Percentiles rank a stretch among this genome's conserved stretches.
phyloP scores from a whole-genome alignment of 2,329 filamentous ascomycete genomes.

The Didymosphaeria variabile region DNA sequence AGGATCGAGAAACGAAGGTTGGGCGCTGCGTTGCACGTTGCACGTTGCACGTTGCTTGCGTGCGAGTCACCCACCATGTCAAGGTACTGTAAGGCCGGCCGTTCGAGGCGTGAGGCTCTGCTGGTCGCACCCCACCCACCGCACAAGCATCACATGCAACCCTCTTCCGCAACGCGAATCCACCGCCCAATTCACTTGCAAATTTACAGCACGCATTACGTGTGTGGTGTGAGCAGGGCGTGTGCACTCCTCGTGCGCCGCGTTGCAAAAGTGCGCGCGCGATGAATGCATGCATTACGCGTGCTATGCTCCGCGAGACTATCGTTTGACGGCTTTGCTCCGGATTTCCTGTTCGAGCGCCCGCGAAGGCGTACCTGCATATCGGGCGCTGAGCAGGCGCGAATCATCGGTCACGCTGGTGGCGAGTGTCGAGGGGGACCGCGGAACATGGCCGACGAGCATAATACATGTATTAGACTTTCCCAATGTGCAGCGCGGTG shows the following conservation, averaged over 20 bases:
- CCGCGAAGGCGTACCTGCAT: conserved; percentile 12
- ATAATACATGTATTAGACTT: too few species aligned
- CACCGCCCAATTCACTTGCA: conserved; percentile 8
- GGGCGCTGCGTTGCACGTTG: neutral
- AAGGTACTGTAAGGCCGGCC: too few species aligned
- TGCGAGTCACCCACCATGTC: too few species aligned
- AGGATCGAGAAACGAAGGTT: too few species aligned
- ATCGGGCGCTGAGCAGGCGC: conserved; percentile 8
- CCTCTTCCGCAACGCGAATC: conserved; percentile 11
- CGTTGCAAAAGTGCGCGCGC: too few species aligned
- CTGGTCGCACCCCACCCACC: neutral
- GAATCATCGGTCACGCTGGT: conserved; percentile 13
- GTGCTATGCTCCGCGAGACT: neutral
- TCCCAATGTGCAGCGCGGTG: too few species aligned
- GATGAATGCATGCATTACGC: too few species aligned
- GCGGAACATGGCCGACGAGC: neutral
- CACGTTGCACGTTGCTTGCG: too few species aligned
- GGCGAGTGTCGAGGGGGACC: too few species aligned
- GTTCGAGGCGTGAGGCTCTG: conserved; percentile 3
- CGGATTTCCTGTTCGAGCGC: conserved; percentile 6
- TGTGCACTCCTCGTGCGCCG: too few species aligned
- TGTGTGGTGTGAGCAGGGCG: neutral
- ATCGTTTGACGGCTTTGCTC: neutral
- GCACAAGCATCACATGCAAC: conserved; percentile 12
- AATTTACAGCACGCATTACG: neutral